Conservation (phyloP, 163 green algal genomes). For the Prototheca wickerhamii region DNA sequence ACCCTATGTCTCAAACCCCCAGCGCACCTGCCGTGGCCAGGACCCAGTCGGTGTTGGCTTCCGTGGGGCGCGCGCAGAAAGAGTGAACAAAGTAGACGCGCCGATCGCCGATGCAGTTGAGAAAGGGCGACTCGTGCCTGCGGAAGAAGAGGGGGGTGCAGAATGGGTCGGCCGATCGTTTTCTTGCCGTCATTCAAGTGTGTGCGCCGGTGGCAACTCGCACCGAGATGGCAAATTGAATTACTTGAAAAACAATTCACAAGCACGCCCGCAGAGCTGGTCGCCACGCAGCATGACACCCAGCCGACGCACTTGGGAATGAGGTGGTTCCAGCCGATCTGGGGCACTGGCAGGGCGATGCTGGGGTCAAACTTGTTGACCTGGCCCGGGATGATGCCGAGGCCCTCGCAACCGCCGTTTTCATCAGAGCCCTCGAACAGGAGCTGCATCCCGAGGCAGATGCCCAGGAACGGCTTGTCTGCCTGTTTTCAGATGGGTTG, state of each 20-base stretch:
- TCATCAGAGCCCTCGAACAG: slow-evolving; percentile 92
- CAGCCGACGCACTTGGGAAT: slow-evolving; percentile 21
- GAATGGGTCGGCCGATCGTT: no score
- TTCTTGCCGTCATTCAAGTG: no score
- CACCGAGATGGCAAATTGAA: no score
- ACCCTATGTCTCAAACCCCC: no score
- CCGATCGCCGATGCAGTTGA: slow-evolving; percentile 51
- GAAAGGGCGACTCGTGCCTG: slow-evolving; percentile 41
- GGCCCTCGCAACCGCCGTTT: slow-evolving; percentile 80
- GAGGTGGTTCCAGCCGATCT: slow-evolving; percentile 94
- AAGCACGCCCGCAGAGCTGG: background rate
- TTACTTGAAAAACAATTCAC: background rate
- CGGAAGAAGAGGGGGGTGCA: background rate
- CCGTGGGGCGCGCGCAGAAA: slow-evolving; percentile 56
- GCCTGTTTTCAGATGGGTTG: slow-evolving; percentile 26
- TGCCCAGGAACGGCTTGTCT: slow-evolving; percentile 83
- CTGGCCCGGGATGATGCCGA: slow-evolving; percentile 77
- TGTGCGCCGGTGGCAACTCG: no score
- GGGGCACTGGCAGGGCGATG: slow-evolving; percentile 80
- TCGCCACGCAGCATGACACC: background rate
- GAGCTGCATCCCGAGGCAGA: slow-evolving; percentile 96
- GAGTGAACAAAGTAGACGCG: slow-evolving; percentile 98
- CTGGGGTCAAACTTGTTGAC: slow-evolving; percentile 53
- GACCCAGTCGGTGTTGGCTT: slow-evolving; percentile 83
- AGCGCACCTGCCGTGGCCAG: slow-evolving; percentile 53